A percentile compares a stretch with the other conserved stretches of the same genome.
phyloP scores from a whole-genome alignment of 2,329 filamentous ascomycete species.

The Paraphaeosphaeria sporulosa region DNA sequence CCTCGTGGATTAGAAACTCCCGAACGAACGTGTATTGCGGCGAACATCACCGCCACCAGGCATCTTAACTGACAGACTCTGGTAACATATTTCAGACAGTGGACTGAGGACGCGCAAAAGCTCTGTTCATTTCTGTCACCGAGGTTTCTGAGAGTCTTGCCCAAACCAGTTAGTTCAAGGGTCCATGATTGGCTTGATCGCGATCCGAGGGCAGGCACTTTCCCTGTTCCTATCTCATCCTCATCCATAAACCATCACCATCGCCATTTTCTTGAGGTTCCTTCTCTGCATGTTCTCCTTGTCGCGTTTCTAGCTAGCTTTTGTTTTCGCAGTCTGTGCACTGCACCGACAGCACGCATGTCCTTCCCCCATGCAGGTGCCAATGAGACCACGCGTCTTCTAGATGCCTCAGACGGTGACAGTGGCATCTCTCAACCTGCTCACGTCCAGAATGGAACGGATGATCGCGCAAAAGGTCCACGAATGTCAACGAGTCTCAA shows the following conservation, averaged over 20 bases:
- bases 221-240: not conserved
- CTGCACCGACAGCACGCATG: not conserved
- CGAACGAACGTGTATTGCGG: too few relatives aligned
- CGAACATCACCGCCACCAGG: too few relatives aligned
- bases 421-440: not conserved
- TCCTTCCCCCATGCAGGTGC: not conserved
- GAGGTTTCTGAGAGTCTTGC: too few relatives aligned
- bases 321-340: not conserved
- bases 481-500: constrained; percentile 7
- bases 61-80: too few relatives aligned
- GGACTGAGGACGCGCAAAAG: too few relatives aligned
- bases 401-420: not conserved
- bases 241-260: not conserved
- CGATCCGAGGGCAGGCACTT: not conserved
- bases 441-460: not conserved
- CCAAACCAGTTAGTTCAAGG: not conserved
- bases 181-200: constrained; percentile 1
- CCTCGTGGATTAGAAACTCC: not conserved
- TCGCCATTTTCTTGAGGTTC: not conserved
- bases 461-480: not conserved
- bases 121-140: too few relatives aligned
- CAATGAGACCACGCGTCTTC: constrained; percentile 9
- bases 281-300: not conserved
- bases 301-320: not conserved
- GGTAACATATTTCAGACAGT: too few relatives aligned